phyloP scores from a whole-genome alignment of 225 moss, liverwort and hornwort genomes.

The Physcomitrium patens region DNA sequence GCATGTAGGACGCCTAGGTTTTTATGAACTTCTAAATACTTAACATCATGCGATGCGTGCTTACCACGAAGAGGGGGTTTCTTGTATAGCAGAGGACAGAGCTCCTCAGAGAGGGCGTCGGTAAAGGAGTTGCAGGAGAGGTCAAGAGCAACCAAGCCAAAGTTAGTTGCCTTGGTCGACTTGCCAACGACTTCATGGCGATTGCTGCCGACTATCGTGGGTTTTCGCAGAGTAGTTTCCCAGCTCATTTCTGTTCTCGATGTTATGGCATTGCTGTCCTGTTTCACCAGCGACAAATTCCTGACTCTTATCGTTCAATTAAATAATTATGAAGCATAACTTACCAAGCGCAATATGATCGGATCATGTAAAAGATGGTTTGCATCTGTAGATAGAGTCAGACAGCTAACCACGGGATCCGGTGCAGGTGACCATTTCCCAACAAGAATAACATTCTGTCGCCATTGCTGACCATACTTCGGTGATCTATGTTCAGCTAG shows the following conservation, averaged over 20 bases:
- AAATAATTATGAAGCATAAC: neutral
- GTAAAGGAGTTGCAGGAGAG: constrained; percentile 77
- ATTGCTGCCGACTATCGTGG: neutral
- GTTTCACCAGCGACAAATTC: neutral
- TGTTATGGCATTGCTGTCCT: constrained; percentile 46
- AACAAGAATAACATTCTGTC: constrained; percentile 39
- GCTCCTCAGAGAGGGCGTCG: constrained; percentile 52
- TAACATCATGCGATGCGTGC: constrained; percentile 17
- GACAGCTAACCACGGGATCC: constrained; percentile 26
- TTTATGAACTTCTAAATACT: neutral
- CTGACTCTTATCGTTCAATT: neutral
- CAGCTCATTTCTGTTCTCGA: constrained; percentile 52
- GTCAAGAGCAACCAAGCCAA: constrained; percentile 66
- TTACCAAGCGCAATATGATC: neutral
- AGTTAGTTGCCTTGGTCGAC: neutral
- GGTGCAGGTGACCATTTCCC: constrained; percentile 54
- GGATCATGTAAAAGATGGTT: neutral
- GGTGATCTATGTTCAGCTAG: neutral
- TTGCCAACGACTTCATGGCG: neutral
- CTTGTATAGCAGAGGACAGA: constrained; percentile 53
- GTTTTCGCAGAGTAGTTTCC: constrained; percentile 61
- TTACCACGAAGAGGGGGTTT: constrained; percentile 66
- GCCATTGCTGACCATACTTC: constrained; percentile 51
- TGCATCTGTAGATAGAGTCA: neutral
- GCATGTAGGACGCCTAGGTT: neutral